Evolutionary conservation across 2,329 filamentous ascomycete species (phyloP).

Genomic region (Curvularia hawaiiensis): DNA sequence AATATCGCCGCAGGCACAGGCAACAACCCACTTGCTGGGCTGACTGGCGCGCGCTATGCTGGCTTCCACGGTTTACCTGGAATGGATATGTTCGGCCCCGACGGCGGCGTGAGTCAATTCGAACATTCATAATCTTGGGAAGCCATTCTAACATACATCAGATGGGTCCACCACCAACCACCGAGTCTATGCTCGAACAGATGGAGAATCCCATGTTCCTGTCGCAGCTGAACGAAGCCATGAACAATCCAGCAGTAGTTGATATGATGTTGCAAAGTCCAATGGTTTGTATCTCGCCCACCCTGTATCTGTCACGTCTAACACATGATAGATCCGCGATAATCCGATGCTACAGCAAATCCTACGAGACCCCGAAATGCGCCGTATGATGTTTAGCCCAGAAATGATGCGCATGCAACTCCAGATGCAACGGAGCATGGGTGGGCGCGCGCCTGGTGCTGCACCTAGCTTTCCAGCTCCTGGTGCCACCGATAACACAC

Average conservation of each 20-base stretch:
- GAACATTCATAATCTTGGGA: background rate
- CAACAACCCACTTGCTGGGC: constrained; percentile 85
- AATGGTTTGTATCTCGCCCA: constrained; percentile 52
- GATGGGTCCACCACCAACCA: constrained; percentile 88
- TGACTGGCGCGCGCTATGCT: constrained; percentile 93
- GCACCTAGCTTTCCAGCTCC: constrained; percentile 79
- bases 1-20: constrained; percentile 80
- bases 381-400: constrained; percentile 92
- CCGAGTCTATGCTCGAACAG: constrained; percentile 82
- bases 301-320: constrained; percentile 9
- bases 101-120: constrained; percentile 81
- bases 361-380: constrained; percentile 85
- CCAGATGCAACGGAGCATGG: constrained; percentile 74
- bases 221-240: constrained; percentile 88
- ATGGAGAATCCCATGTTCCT: constrained; percentile 87
- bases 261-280: constrained; percentile 71
- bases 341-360: constrained; percentile 89
- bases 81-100: constrained; percentile 87
- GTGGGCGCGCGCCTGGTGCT: constrained; percentile 52
- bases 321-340: constrained; percentile 65
- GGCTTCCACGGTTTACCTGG: constrained; percentile 89
- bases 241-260: constrained; percentile 92
- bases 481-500: constrained; percentile 86
- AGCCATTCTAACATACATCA: constrained; percentile 48
- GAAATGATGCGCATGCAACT: constrained; percentile 81